Evolutionary conservation across 768 basidiomycete species (phyloP).

Genomic region (Leccinum pellstonianum): DNA sequence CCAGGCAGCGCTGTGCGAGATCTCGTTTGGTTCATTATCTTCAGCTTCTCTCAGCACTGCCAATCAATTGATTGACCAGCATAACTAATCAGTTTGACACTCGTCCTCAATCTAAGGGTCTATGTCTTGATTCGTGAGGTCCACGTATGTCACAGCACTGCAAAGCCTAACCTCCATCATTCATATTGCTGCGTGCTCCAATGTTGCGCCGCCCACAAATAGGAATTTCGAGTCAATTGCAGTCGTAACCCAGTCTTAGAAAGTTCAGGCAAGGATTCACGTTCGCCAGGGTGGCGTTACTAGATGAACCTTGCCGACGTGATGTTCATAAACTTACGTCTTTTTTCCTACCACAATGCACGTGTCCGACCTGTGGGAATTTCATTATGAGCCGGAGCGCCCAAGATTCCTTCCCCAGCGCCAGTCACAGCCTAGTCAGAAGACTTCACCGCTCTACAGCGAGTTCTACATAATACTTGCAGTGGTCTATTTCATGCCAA

Average conservation of each 20-base stretch:
- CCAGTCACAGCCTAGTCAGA: neutral
- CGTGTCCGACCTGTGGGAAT: slow-evolving; percentile 13
- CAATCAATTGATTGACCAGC: neutral
- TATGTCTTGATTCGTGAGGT: neutral
- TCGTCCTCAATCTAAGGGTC: slow-evolving; percentile 2
- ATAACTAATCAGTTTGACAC: neutral
- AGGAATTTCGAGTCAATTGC: slow-evolving; percentile 2
- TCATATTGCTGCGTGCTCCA: slow-evolving; percentile 4
- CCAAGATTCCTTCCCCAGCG: neutral
- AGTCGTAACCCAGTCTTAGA: too few relatives aligned
- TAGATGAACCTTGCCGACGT: neutral
- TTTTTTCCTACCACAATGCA: slow-evolving; percentile 17
- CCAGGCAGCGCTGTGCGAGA: slow-evolving; percentile 3
- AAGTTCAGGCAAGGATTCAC: neutral
- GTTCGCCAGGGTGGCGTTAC: neutral
- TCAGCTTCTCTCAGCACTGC: slow-evolving; percentile 22
- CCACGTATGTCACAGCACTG: neutral
- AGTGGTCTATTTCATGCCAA: neutral
- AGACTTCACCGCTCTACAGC: neutral
- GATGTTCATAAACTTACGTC: slow-evolving; percentile 1
- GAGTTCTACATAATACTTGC: neutral
- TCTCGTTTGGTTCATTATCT: slow-evolving; percentile 1
- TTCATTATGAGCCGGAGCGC: neutral
- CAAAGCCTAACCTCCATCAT: slow-evolving; percentile 7
- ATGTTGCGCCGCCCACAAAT: slow-evolving; percentile 2